Percentiles rank a stretch among this genome's conserved stretches.
Conservation (phyloP, 2,329 filamentous ascomycete species). For the Colletotrichum sp. region DNA sequence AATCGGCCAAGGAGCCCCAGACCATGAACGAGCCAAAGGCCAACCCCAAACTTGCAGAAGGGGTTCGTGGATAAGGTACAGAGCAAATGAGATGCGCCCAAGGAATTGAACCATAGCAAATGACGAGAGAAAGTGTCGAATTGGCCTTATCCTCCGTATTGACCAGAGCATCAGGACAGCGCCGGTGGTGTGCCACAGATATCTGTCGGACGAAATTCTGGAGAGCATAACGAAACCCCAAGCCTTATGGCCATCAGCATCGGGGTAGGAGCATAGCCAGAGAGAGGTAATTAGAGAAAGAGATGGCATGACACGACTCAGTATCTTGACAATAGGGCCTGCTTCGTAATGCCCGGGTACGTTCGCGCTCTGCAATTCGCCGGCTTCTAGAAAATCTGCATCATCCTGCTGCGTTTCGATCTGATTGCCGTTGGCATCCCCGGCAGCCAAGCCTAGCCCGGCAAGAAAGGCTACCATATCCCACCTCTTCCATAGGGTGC, state of each 20-base stretch:
- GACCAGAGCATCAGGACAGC: neutral
- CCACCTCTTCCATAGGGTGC: neutral
- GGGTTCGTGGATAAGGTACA: neutral
- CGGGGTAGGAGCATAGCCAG: neutral
- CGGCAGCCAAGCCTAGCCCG: neutral
- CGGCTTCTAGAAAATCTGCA: neutral
- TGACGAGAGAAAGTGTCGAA: neutral
- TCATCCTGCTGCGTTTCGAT: neutral
- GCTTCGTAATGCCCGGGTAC: neutral
- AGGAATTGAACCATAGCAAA: neutral
- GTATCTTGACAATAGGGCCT: neutral
- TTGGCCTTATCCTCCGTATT: neutral
- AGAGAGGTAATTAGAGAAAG: neutral
- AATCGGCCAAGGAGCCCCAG: neutral
- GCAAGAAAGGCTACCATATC: neutral
- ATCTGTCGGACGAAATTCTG: neutral
- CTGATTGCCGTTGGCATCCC: neutral
- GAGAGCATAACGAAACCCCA: neutral
- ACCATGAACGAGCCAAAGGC: neutral
- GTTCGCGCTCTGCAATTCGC: neutral
- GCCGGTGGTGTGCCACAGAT: neutral
- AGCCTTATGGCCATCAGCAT: neutral
- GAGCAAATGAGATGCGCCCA: neutral
- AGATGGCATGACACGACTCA: neutral
- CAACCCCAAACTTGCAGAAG: neutral